Evolutionary conservation across 768 basidiomycete species (phyloP).

Genomic region (Hydnum rufescens): DNA sequence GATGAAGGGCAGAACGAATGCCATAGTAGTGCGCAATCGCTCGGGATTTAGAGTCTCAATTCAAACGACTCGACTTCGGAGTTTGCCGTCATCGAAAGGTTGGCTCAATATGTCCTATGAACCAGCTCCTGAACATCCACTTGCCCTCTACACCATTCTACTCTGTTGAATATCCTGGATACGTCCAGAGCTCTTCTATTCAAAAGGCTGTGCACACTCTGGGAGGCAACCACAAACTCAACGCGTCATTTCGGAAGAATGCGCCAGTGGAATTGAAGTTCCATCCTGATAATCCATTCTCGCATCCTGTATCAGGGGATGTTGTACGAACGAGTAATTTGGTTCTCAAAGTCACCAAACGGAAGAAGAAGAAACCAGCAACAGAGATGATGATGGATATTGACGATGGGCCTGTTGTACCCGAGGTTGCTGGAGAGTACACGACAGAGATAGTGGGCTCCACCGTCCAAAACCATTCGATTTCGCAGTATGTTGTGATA

Average conservation of each 20-base stretch:
- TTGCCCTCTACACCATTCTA: slow-evolving; percentile 34
- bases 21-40: background rate
- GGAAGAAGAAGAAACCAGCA: slow-evolving; percentile 26
- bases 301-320: slow-evolving; percentile 72
- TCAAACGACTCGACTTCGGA: background rate
- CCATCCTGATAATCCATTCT: slow-evolving; percentile 51
- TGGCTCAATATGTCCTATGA: background rate
- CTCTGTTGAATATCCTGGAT: slow-evolving; percentile 82
- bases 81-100: background rate
- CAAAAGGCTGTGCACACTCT: slow-evolving; percentile 41
- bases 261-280: slow-evolving; percentile 53
- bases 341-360: slow-evolving; percentile 65
- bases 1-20: too few relatives aligned
- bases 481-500: slow-evolving; percentile 55
- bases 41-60: background rate
- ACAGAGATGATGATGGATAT: background rate
- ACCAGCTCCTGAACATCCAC: background rate
- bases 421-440: slow-evolving; percentile 37
- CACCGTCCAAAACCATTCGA: slow-evolving; percentile 57
- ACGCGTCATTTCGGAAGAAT: slow-evolving; percentile 55
- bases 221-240: slow-evolving; percentile 50
- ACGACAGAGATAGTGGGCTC: slow-evolving; percentile 52
- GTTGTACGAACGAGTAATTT: slow-evolving; percentile 59
- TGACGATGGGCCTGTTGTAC: too few relatives aligned
- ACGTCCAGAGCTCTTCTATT: slow-evolving; percentile 40